These are phyloP conservation scores for Volutella citrinella DNA, from an alignment of 2,329 filamentous ascomycete genomes.

Conservation along the genomic window DNA sequence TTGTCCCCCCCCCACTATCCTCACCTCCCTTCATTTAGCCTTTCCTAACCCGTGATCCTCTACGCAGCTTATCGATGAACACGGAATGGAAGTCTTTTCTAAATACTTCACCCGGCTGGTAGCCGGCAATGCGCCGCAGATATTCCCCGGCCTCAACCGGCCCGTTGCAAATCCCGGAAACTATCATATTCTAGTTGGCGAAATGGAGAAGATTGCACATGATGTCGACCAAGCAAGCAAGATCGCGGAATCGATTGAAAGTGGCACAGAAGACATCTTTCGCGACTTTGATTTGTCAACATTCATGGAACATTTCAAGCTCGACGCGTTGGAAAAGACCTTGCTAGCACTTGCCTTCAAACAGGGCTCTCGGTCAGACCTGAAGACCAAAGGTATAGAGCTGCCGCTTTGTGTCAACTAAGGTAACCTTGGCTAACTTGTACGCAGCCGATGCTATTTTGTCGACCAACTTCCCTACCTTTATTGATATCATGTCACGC, in stretches of 20 bases:
- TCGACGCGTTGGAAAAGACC: conserved; percentile 84
- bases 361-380: conserved; percentile 71
- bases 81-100: conserved; percentile 98
- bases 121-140: conserved; percentile 83
- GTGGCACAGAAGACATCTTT: conserved; percentile 87
- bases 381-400: conserved; percentile 93
- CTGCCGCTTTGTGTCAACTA: too few relatives aligned
- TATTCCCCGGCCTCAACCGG: conserved; percentile 79
- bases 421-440: too few relatives aligned
- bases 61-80: conserved; percentile 92
- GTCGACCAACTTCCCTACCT: conserved; percentile 72
- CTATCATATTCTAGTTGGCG: conserved; percentile 76
- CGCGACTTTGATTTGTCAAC: conserved; percentile 94
- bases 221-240: conserved; percentile 81
- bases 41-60: too few relatives aligned
- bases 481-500: conserved; percentile 72
- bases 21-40: too few relatives aligned
- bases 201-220: conserved; percentile 81
- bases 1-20: neutral
- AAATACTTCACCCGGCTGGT: conserved; percentile 94
- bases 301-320: conserved; percentile 94
- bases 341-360: conserved; percentile 88
- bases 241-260: conserved; percentile 91
- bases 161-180: conserved; percentile 73
- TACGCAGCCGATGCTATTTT: conserved; percentile 80